A percentile compares a stretch with the other conserved stretches of the same genome.
Conservation (phyloP, 2,329 filamentous ascomycete species). For the Penicillium sp. region DNA sequence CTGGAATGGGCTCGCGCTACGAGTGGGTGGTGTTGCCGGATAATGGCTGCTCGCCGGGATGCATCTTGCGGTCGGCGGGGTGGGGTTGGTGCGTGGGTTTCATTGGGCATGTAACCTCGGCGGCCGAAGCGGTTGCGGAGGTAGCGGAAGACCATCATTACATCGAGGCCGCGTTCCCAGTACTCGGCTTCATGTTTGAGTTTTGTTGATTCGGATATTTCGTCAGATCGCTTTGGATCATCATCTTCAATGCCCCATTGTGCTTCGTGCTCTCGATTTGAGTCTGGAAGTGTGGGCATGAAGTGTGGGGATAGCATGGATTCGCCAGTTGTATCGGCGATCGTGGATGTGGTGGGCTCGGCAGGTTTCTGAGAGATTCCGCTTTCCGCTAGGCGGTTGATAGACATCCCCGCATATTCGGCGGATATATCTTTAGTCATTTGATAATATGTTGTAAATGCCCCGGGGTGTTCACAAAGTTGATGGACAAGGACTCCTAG, state of each 20-base stretch:
- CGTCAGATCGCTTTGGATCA: slow-evolving; percentile 28
- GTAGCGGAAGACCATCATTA: slow-evolving; percentile 88
- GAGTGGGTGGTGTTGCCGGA: slow-evolving; percentile 85
- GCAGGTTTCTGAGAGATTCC: slow-evolving; percentile 9
- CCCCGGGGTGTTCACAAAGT: slow-evolving; percentile 79
- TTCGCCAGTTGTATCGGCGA: slow-evolving; percentile 19
- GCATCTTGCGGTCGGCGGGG: slow-evolving; percentile 56
- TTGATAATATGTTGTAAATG: slow-evolving; percentile 76
- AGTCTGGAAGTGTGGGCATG: slow-evolving; percentile 47
- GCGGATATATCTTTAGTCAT: slow-evolving; percentile 60
- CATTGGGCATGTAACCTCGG: slow-evolving; percentile 39
- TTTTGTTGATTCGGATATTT: slow-evolving; percentile 38
- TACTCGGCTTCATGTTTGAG: slow-evolving; percentile 65
- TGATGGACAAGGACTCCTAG: slow-evolving; percentile 80
- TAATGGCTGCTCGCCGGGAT: slow-evolving; percentile 74
- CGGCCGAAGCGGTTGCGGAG: slow-evolving; percentile 69
- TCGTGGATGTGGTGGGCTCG: slow-evolving; percentile 9
- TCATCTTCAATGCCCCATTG: slow-evolving; percentile 67
- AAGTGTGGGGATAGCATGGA: slow-evolving; percentile 46
- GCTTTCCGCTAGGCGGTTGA: slow-evolving; percentile 35
- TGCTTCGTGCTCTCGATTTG: slow-evolving; percentile 51
- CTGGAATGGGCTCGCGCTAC: slow-evolving; percentile 57
- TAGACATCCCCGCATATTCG: slow-evolving; percentile 74
- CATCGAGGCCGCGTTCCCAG: slow-evolving; percentile 90
- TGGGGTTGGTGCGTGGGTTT: slow-evolving; percentile 33